Base-by-base conservation (phyloP, 257 asterid species). In the Paraleonurus japonicus region DNA sequence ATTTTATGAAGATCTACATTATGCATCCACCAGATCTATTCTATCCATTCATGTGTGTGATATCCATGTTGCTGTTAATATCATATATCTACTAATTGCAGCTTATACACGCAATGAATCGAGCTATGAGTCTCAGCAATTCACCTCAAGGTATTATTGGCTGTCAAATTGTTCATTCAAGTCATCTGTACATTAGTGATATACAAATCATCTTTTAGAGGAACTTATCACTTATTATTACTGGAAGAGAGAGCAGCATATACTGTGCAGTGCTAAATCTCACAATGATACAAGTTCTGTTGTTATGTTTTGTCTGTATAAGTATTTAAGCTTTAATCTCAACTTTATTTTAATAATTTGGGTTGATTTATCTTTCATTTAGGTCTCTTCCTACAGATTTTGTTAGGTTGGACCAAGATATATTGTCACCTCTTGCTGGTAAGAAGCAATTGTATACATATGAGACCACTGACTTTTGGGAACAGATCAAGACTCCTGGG, bases 401-500 rank as follows among this genome's bases (percentile, higher is more conserved):
- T 80, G 92, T 89, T 23, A 85, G 96, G 79, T 82, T 89, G 89
- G 96, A 91, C 84, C 96, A 91, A 80, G 97, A 89, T 74, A 89
- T 91, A 62, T 76, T 91, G 81, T 87, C 96, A 33, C 97, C 93
- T 68, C 90, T 92, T 76, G 97, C 96, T 48, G 97, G 96, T 70
- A 92, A 86, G 86, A 89, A 87, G 85, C 77, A 87, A 69, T 73
- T 89, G 57, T 92, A 77, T 75, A 86, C 91, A 6, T 84, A 89
- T 9, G 89, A 89, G 87, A 89, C 95, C 32, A 78, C 76, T 58
- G 96, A 87, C 75, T 92, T 89, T 71, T 92, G 97, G 97, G 96
- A 92, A 79, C 97, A 92, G 75, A 92, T 92, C 83, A 92, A 89
- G 77, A 87, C 90, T 20, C 96, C 96, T 54, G 96, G 91, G 97